Base-by-base conservation (phyloP, 2,329 filamentous ascomycete genomes). In the Paecilomyces formosus region DNA sequence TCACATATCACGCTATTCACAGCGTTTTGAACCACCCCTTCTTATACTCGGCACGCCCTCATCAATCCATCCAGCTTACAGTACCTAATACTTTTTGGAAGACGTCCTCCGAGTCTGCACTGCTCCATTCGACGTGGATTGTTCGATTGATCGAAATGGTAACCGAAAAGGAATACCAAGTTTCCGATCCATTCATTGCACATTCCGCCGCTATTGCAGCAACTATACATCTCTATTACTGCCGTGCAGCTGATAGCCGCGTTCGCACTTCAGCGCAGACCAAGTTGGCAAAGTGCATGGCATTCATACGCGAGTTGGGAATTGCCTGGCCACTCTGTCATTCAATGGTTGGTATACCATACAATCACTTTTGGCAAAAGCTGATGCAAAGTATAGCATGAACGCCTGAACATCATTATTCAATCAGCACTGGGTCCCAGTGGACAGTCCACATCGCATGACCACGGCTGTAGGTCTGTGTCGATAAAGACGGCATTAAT, bases 61-160 rank as follows among this genome's bases (percentile, higher is more conserved):
- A 61, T 30, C 59, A 57, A 22, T 59, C 55, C 39, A 50, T 50
- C 7, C 59, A 79, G 53, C 64, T 79, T 53, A 75, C 74, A 2
- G 78, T 79, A 5, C 78, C 78, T 0, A 80, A 80, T 55, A 79
- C 78, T 0, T 81, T 81, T 55, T 81, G 78, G 78, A 70, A 75
- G 35, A 67, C 76, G 3, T 79, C 77, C 0, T 79, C 76, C 0
- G 78, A 81, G 60, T 66, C 77, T 15, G 78, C 77, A 0, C 64
- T 81, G 1, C 66, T 80, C 1, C 78, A 81, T 52, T 72, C 76
- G 1, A 80, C 78, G 0, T 81, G 78, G 78, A 78, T 79, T 50
- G 76, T 76, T n/a, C 72, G 78, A 8, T 74, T 81, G 65, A 79
- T 81, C 21, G 77, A 79, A 53, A 79, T 81, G 78, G 74, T 77